Base-by-base conservation (phyloP, 257 asterid species). In the Schizonepeta tenuifolia region DNA sequence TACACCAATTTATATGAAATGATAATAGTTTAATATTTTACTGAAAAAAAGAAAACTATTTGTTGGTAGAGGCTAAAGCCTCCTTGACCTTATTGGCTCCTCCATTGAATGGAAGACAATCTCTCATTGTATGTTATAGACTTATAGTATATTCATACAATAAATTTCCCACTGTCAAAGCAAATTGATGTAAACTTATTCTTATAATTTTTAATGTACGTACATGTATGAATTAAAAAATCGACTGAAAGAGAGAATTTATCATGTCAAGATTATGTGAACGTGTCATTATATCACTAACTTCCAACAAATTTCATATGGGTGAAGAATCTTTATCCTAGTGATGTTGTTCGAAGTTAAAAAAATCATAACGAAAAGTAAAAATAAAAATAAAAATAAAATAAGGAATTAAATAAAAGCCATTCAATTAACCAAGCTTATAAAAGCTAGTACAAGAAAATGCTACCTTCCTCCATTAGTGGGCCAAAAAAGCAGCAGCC, bases 271-370 rank as follows among this genome's bases (percentile, higher is more conserved):
- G 71, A 38, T 22, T 51, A 70, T 75, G 74, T 11, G 36, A 60
- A 68, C 50, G 65, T 70, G 72, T 65, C 76, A 44, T 18, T 15
- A 51, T 53, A 12, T 17, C 13, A 46, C 51, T 20, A 70, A 70
- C 8, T 53, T 50, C 61, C 66, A 72, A 65, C 10, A 43, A 13
- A 43, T 3, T 11, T 64, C 72, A 69, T 44, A 64, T 70, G 61
- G 67, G 1, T 47, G 61, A 20, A 76, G 67, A 76, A 76, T 69
- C 62, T 76, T 21, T 75, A 2, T 33, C 35, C 14, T 58, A 61
- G 80, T 76, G 75, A 50, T 75, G 80, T 69, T 69, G 49, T 31
- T 76, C 80, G 67, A 60, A 6, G n/a, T 4, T 13, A 22, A 54
- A 21, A 33, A 6, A 21, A 49, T n/a, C 20, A 41, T 2, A 43